Evolutionary conservation across 2,329 filamentous ascomycete species (phyloP), one percentile per base, ranked within the genome.

Genomic region (Diaporthe aspalathi): DNA sequence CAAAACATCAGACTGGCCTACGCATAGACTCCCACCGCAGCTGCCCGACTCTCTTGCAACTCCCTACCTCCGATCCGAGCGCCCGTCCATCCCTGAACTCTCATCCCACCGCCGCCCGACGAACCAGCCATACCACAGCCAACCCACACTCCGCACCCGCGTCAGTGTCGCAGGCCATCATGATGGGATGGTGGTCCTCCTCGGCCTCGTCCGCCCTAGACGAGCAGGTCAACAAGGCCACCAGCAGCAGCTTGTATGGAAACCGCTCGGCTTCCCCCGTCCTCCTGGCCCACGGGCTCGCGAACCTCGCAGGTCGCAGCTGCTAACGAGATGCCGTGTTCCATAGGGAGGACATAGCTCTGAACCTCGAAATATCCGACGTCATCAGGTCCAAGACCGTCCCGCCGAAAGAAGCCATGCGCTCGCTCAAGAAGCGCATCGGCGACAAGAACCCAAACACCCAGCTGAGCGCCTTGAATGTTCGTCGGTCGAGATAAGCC

Each of bases 321-420:
- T 68, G 71, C 75, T 79, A 43, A 67, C 5, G 45, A 50, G 65
- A 38, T 67, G 45, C 43, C 35, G 27, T 50, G 40, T 71, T 49
- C 56, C 70, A 22, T 77, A 97, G 94, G 76, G 95, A 99, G 84
- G 95, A 99, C 79, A 98, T 99, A 81, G 93, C 96, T 50, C 90
- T 98, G 76, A 98, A 98, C 81, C 91, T 99, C 79, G 96, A 99
- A 83, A 98, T 99, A 77, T 98, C 95, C 81, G 96, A 99, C 84
- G 87, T 97, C 77, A 98, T 99, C 82, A 91, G 96, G 77, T 98
- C 95, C 78, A 98, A 98, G 86, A 97, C 94, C 22, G 95, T 99
- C 65, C 94, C 95, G 81, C 95, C 96, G 68, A 98, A 95, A 83
- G 96, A 99, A 83, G 96, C 96, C 74, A 99, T 99, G 96, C 93